Percentiles rank a stretch among this genome's conserved stretches.
Conservation (phyloP, 1,284 basidiomycete species). For the Phylloboletellus chloephorus region DNA sequence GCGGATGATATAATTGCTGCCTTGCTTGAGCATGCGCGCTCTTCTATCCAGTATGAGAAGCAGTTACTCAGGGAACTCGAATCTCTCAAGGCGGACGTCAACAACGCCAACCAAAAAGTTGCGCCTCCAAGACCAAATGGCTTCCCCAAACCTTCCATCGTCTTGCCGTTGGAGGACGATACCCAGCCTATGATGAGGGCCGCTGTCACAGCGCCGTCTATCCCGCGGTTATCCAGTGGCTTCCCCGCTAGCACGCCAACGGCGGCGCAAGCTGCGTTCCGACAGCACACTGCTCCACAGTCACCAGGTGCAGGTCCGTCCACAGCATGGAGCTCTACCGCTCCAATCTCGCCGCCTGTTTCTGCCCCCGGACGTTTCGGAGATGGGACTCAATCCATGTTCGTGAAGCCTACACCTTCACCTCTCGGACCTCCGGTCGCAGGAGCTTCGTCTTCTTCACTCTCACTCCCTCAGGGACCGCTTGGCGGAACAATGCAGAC, state of each 20-base stretch:
- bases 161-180: slow-evolving; percentile 64
- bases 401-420: slow-evolving; percentile 44
- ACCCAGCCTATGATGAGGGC: slow-evolving; percentile 33
- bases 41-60: slow-evolving; percentile 85
- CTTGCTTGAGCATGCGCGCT: slow-evolving; percentile 85
- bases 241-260: slow-evolving; percentile 20
- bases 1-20: slow-evolving; percentile 86
- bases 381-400: slow-evolving; percentile 75
- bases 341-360: slow-evolving; percentile 26
- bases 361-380: slow-evolving; percentile 52
- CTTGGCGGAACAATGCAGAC: slow-evolving; percentile 19
- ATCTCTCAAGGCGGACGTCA: slow-evolving; percentile 72
- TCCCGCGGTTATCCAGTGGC: slow-evolving; percentile 17
- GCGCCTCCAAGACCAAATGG: slow-evolving; percentile 41
- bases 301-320: slow-evolving; percentile 47
- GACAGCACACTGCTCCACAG: slow-evolving; percentile 34
- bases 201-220: slow-evolving; percentile 27
- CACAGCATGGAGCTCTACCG: slow-evolving; percentile 9
- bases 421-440: slow-evolving; percentile 31
- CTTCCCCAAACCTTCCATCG: slow-evolving; percentile 52
- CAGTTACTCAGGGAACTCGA: slow-evolving; percentile 85
- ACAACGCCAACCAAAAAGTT: slow-evolving; percentile 57
- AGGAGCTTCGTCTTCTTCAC: slow-evolving; percentile 30
- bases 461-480: slow-evolving; percentile 30
- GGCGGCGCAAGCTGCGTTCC: slow-evolving; percentile 16